phyloP scores from a whole-genome alignment of 192 early-diverging fungal genomes.

The Ramicandelaber brevisporus region DNA sequence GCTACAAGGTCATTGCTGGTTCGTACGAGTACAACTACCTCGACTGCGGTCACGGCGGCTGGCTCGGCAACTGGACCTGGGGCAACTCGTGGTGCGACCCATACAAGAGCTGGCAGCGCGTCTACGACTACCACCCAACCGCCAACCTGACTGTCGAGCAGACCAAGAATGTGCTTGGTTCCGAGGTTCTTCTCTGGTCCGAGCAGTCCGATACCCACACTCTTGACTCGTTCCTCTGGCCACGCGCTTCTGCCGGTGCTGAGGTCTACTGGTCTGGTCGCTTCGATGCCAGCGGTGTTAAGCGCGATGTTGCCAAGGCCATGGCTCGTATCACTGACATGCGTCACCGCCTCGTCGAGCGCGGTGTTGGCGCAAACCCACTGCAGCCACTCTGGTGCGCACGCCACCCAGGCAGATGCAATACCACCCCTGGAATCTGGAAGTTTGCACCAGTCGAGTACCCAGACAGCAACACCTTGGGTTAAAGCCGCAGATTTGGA shows the following conservation, averaged over 20 bases:
- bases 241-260: conserved; percentile 32
- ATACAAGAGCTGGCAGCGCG: conserved; percentile 46
- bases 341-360: conserved; percentile 37
- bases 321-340: conserved; percentile 36
- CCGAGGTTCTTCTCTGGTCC: conserved; percentile 41
- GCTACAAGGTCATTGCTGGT: conserved; percentile 34
- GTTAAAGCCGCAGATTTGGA: too few species aligned
- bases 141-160: conserved; percentile 23
- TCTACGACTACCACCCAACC: conserved; percentile 36
- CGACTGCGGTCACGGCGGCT: conserved; percentile 53
- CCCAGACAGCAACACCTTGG: too few species aligned
- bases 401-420: conserved; percentile 23
- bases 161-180: conserved; percentile 32
- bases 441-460: too few species aligned
- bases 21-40: conserved; percentile 37
- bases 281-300: conserved; percentile 18
- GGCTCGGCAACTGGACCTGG: conserved; percentile 30
- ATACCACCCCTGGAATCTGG: too few species aligned
- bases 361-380: conserved; percentile 37
- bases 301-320: conserved; percentile 28
- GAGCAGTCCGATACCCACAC: conserved; percentile 29
- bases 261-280: conserved; percentile 47
- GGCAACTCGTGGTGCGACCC: conserved; percentile 52
- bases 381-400: conserved; percentile 55
- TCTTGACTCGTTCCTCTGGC: conserved; percentile 39